Evolutionary conservation across 495 filamentous ascomycete species (phyloP).

Genomic region (Xylaria curta): DNA sequence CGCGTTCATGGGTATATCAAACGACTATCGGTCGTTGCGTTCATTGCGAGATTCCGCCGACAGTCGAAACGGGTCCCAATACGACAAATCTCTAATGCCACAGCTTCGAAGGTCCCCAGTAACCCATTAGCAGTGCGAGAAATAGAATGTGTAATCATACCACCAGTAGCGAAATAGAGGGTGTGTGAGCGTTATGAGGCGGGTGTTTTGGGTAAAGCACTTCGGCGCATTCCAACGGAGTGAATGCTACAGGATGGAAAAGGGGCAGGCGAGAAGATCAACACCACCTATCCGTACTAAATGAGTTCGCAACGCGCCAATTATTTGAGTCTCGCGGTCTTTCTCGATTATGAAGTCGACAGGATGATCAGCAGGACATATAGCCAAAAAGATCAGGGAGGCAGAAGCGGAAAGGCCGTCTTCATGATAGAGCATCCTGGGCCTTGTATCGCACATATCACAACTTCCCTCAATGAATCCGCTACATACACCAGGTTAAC

Average conservation of each 20-base stretch:
- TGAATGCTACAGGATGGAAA: neutral
- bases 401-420: neutral
- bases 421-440: neutral
- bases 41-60: neutral
- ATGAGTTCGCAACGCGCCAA: neutral
- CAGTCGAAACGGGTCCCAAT: neutral
- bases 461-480: neutral
- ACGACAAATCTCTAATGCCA: neutral
- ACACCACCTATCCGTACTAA: neutral
- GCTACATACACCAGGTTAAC: neutral
- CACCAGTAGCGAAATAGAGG: neutral
- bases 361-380: neutral
- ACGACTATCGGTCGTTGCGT: neutral
- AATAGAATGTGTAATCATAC: neutral
- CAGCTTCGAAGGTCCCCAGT: neutral
- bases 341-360: neutral
- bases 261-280: too few species aligned
- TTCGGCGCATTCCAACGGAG: neutral
- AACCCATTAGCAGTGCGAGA: neutral
- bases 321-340: neutral
- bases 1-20: neutral
- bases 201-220: neutral
- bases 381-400: neutral
- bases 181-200: neutral
- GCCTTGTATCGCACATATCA: neutral